Evolutionary conservation across 1,139 yeast genomes (phyloP), one percentile per base, ranked within the genome.

Genomic region (Starmera stellimalicola): DNA sequence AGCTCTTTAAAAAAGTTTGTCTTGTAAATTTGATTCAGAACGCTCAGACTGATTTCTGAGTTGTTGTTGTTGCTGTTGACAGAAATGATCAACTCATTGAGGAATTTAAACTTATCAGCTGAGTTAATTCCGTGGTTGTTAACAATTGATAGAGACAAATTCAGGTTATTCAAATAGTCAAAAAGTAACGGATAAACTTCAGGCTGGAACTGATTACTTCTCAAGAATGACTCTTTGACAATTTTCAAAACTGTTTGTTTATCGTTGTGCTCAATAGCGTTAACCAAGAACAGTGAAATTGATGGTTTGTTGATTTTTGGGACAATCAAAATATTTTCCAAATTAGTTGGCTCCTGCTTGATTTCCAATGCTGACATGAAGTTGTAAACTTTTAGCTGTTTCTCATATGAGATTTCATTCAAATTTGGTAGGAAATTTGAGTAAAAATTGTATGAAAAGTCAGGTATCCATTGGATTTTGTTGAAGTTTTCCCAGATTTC

Each of bases 361-460:
- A 29, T 22, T 32, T 50, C 46, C 14, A 60, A 48, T 8, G 61
- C 61, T 36, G 44, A 48, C 44, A 58, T 49, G 41, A 57, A 58
- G 32, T 55, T 54, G 43, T 59, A 59, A 18, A 58, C 31, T 29
- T 39, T 45, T 16, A 38, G 11, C n/a, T 15, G n/a, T n/a, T 42
- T 34, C n/a, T 48, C 35, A 37, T 50, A 36, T 45, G 56, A 8
- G 14, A 53, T 52, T 18, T 54, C 40, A 5, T 43, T 37, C 51
- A 60, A 49, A 38, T 58, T 53, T 10, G 54, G 47, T 38, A 62
- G 42, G 17, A 60, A 41, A 18, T 48, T 48, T 25, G 50, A 37
- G 39, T 62, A 60, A 33, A 60, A 62, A n/a, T 56, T 57, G 33
- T 57, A 54, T 1, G 62, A 52, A 29, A 62, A 59, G 37, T 59